Evolutionary conservation across 75 land plant species (phyloP).

Genomic region (Cryptomeria japonica): DNA sequence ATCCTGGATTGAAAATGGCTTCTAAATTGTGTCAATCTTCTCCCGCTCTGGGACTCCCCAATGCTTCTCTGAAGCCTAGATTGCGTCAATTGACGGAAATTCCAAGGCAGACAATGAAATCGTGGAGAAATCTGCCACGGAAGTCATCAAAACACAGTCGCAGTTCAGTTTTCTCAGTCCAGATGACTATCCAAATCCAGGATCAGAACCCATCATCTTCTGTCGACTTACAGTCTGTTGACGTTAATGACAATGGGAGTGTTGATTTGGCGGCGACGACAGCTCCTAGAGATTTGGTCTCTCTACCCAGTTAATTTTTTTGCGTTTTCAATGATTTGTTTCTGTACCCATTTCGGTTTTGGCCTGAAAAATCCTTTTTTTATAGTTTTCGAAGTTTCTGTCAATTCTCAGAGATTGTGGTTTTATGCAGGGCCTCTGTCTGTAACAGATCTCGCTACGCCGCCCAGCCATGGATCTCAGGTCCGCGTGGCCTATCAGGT

Average conservation of each 20-base stretch:
- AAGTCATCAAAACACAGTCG: not conserved
- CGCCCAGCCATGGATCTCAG: constrained; percentile 54
- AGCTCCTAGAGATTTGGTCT: not conserved
- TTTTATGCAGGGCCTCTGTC: constrained; percentile 70
- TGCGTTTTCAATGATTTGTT: not conserved
- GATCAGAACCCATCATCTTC: not conserved
- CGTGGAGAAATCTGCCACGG: not conserved
- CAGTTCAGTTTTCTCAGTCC: not conserved
- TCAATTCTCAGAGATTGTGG: not conserved
- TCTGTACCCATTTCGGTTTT: not conserved
- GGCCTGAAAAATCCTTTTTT: not conserved
- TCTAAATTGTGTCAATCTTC: not conserved
- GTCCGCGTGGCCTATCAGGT: constrained; percentile 97
- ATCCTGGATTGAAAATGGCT: not conserved
- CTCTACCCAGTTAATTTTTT: constrained; percentile 5
- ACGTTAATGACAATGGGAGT: not conserved
- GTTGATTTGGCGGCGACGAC: not conserved
- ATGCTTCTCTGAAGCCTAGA: not conserved
- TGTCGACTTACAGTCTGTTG: not conserved
- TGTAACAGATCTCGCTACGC: constrained; percentile 43
- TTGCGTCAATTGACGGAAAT: not conserved
- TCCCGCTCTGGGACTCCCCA: not conserved
- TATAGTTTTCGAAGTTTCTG: not conserved
- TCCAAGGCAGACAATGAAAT: not conserved
- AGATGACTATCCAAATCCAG: not conserved